Evolutionary conservation across 352 stramenopile species (phyloP), one percentile per base, ranked within the genome.

Genomic region (Lagenidium giganteum): DNA sequence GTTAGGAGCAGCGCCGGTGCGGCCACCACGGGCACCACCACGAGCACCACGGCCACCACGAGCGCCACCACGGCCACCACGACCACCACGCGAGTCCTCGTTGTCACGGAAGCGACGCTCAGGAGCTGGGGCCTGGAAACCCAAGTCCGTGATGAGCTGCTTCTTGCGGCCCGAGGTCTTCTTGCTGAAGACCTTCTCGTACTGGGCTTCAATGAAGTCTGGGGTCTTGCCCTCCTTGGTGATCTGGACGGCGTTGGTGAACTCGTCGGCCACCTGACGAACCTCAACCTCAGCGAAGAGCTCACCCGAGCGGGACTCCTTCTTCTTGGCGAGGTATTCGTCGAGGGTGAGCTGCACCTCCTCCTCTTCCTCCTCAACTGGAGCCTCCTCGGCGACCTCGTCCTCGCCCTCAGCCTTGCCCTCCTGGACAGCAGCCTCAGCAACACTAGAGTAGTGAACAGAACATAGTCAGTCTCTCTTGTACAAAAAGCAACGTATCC

Each of bases 151-250:
- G 55, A 94, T 70, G 61, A 95, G 32, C 61, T 96, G 67, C 71
- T 96, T 89, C 81, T 98, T 98, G 59, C 87, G 89, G 50, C 76
- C 83, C 46, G 83, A 90, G 44, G 89, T 96, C 84, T 98, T 98
- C 57, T 96, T 92, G 62, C 93, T 90, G 78, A 96, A 98, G 52
- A 97, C 87, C 73, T 97, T 96, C 57, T 97, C 81, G 65, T 76
- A 93, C 63, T 83, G 70, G 34, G 81, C 63, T 52, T 91, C 81
- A 55, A 93, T 86, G 51, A 91, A 93, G 64, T 93, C 81, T 11
- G 78, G 74, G 31, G 81, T 93, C 73, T 79, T 93, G 75, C 83
- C 78, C 23, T 95, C 78, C 56, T 93, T 87, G 45, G 80, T 87
- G 55, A 90, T 70, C 49, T 75, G 64, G 51, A 76, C 61, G 21